Percentiles rank a stretch among this genome's conserved stretches.
phyloP scores from a whole-genome alignment of 2,329 filamentous ascomycete genomes.

The Aspergillus eucalypticola region DNA sequence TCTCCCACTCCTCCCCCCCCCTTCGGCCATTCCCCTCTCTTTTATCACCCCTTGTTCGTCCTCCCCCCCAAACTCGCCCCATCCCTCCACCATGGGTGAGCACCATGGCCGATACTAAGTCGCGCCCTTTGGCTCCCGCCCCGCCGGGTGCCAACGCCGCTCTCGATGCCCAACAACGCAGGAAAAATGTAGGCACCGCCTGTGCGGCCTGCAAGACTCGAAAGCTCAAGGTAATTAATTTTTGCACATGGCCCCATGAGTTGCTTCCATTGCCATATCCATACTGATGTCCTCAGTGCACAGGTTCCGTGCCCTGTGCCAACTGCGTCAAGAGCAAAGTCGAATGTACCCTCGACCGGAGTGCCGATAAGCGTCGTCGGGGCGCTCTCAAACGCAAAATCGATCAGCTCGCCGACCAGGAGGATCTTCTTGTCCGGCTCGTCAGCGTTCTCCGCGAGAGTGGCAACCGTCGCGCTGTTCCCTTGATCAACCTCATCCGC shows the following conservation, averaged over 20 bases:
- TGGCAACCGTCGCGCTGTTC: conserved; percentile 19
- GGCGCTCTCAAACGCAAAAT: conserved; percentile 30
- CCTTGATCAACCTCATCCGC: conserved; percentile 30
- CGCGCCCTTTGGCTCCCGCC: conserved; percentile 20
- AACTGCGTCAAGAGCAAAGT: conserved; percentile 24
- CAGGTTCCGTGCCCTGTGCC: conserved; percentile 25
- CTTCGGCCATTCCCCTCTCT: neutral
- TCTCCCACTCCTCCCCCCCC: neutral
- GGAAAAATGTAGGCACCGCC: conserved; percentile 28
- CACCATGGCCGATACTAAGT: conserved; percentile 20
- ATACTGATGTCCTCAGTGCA: conserved; percentile 18
- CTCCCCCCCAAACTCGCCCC: neutral
- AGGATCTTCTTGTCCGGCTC: conserved; percentile 28
- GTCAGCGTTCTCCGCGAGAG: conserved; percentile 26
- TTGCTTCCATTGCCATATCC: no score
- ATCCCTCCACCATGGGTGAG: conserved; percentile 12
- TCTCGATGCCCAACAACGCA: conserved; percentile 18
- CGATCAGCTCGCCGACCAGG: conserved; percentile 27
- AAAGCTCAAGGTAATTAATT: conserved; percentile 29
- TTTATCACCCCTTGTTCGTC: neutral
- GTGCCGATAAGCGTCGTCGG: conserved; percentile 25
- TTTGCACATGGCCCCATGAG: neutral
- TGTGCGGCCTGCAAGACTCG: conserved; percentile 28
- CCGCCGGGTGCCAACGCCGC: conserved; percentile 13
- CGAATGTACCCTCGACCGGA: conserved; percentile 27